A percentile compares a stretch with the other conserved stretches of the same genome.
Evolutionary conservation across 768 basidiomycete species (phyloP).

Genomic region (Phaeotremella fagi): DNA sequence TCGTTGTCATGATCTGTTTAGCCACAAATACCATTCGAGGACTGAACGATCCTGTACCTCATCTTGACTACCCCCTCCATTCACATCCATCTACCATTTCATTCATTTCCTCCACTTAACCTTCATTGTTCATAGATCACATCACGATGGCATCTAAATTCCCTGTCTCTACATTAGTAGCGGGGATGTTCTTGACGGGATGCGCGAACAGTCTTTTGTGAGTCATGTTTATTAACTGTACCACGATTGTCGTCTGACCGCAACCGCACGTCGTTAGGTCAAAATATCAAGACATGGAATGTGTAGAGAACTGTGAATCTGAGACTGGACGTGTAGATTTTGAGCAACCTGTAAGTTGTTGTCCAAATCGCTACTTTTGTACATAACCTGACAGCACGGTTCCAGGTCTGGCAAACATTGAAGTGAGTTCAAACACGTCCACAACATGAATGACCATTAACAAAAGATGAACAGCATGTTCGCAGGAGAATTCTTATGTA

Average conservation of each 20-base stretch:
- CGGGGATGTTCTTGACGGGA: slow-evolving; percentile 74
- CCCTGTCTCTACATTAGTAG: slow-evolving; percentile 64
- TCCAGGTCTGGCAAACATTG: slow-evolving; percentile 48
- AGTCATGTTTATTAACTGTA: slow-evolving; percentile 15
- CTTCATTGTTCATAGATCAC: neutral
- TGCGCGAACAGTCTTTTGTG: slow-evolving; percentile 50
- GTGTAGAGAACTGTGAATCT: slow-evolving; percentile 83
- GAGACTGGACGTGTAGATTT: slow-evolving; percentile 64
- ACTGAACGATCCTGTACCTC: too few relatives aligned
- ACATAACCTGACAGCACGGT: slow-evolving; percentile 4
- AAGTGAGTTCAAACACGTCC: slow-evolving; percentile 27
- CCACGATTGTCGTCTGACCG: slow-evolving; percentile 62
- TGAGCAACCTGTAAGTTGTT: slow-evolving; percentile 90
- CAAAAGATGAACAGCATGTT: slow-evolving; percentile 48
- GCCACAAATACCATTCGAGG: too few relatives aligned
- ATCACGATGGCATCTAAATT: slow-evolving; percentile 47
- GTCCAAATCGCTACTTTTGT: too few relatives aligned
- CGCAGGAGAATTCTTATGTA: slow-evolving; percentile 79
- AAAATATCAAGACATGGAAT: slow-evolving; percentile 78
- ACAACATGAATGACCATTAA: neutral
- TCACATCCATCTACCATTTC: too few relatives aligned
- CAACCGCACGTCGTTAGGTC: slow-evolving; percentile 13
- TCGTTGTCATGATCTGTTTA: too few relatives aligned
- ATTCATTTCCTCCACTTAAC: too few relatives aligned
- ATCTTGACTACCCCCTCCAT: too few relatives aligned